Conservation (phyloP, 176 grass and related monocot genomes). For the Triticum dicoccoides region DNA sequence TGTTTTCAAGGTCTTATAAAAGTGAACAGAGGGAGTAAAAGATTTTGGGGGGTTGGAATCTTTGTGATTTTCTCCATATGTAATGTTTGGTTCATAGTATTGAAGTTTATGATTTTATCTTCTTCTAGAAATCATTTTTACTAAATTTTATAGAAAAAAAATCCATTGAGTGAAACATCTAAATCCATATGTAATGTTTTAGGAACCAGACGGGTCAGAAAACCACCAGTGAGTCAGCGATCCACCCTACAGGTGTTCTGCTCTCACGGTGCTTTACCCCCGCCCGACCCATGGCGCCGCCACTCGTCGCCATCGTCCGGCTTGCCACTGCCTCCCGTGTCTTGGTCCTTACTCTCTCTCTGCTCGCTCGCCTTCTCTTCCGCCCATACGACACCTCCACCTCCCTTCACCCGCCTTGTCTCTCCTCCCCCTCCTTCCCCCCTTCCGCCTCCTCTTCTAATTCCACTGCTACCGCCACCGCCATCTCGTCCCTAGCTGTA, state of each 20-base stretch:
- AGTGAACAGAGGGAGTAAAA: too few relatives aligned
- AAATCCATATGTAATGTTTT: background rate
- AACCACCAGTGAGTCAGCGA: background rate
- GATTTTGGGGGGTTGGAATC: too few relatives aligned
- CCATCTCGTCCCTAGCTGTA: slow-evolving; percentile 61
- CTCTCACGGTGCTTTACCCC: background rate
- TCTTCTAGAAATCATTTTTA: too few relatives aligned
- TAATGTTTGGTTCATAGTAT: too few relatives aligned
- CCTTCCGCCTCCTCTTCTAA: background rate
- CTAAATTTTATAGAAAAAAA: background rate
- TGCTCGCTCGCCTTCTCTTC: slow-evolving; percentile 61
- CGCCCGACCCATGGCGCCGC: background rate
- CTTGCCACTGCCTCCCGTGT: slow-evolving; percentile 52
- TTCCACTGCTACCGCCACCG: background rate
- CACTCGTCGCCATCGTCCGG: slow-evolving; percentile 31
- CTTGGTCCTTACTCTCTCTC: slow-evolving; percentile 58
- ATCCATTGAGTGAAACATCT: background rate
- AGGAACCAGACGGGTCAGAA: background rate
- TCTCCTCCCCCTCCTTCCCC: slow-evolving; percentile 23
- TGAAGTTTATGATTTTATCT: too few relatives aligned
- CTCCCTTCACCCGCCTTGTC: slow-evolving; percentile 64
- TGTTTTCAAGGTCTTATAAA: too few relatives aligned
- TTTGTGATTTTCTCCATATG: too few relatives aligned
- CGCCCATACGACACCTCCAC: slow-evolving; percentile 89
- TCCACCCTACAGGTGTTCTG: background rate